Conservation (phyloP, 2,329 filamentous ascomycete genomes). For the Colletotrichum kahawae region DNA sequence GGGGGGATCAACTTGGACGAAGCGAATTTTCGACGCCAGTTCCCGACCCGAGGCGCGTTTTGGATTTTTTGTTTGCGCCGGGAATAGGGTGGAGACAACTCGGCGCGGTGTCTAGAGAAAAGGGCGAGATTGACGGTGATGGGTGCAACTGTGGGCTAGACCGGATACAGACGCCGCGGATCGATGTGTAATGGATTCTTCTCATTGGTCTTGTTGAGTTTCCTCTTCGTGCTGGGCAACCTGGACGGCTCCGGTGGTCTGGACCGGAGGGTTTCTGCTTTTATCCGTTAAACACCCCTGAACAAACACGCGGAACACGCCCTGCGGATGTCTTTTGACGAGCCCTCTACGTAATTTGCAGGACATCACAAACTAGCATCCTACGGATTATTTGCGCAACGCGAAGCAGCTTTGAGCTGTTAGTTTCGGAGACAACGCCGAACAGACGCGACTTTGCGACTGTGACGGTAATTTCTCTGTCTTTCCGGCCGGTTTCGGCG, state of each 20-base stretch:
- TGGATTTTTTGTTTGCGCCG: background rate
- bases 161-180: background rate
- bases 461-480: background rate
- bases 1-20: background rate
- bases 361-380: background rate
- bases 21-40: background rate
- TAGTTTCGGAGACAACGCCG: background rate
- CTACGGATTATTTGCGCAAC: background rate
- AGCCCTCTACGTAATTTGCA: background rate
- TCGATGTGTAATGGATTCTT: slow-evolving; percentile 5
- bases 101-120: background rate
- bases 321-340: background rate
- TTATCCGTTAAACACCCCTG: background rate
- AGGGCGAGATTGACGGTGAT: background rate
- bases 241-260: background rate
- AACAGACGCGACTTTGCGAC: background rate
- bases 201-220: background rate
- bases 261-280: background rate
- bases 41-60: background rate
- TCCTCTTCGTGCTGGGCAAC: background rate
- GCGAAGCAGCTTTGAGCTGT: background rate
- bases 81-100: background rate
- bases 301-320: background rate
- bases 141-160: background rate
- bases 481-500: background rate